Evolutionary conservation across 1,139 yeast genomes (phyloP), one percentile per base, ranked within the genome.

Genomic region (Kodamaea anthophila): DNA sequence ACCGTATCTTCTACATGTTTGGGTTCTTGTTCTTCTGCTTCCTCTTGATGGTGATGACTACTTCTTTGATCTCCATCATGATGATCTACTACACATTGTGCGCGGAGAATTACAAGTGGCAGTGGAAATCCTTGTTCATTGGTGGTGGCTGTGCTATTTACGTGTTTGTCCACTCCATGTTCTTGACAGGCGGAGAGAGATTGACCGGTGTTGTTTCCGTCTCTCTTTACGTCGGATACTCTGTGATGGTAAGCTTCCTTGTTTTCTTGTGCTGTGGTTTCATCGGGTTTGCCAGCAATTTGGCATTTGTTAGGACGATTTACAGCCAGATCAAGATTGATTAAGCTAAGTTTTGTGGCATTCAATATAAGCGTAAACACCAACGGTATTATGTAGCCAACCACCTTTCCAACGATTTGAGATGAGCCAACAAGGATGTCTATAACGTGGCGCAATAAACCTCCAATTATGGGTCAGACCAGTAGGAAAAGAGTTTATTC

Each of bases 41-140:
- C 52, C 43, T 82, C 14, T 67, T 91, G 50, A 82, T 87, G 86
- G 63, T 85, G 10, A 51, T 83, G 46, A 87, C 96, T 8, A 82
- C 96, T 5, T 70, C 84, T 12, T 68, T 91, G 40, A 87, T 87
- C 25, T 80, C 96, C 0, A 64, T 87, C 13, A 65, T 91, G 45
- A 72, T 87, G 63, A 75, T 84, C 22, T 91, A 91, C 58, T 83
- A 84, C 62, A 73, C 88, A 8, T 70, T 93, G 41, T 86, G 96
- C 51, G 67, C 87, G 26, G 98, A 91, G 53, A 85, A 91, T 56
- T 88, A 93, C 65, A 77, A 78, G 55, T 91, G 99, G 99, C 96
- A 87, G 52, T 91, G 98, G 98, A 78, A 88, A 54, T 76, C 95
- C 7, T 68, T 88, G 46, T 72, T 81, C 47, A 71, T 87, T 37